Percentiles rank a stretch among this genome's conserved stretches.
phyloP scores from a whole-genome alignment of 192 early-diverging fungal genomes.

The Podila verticillata region DNA sequence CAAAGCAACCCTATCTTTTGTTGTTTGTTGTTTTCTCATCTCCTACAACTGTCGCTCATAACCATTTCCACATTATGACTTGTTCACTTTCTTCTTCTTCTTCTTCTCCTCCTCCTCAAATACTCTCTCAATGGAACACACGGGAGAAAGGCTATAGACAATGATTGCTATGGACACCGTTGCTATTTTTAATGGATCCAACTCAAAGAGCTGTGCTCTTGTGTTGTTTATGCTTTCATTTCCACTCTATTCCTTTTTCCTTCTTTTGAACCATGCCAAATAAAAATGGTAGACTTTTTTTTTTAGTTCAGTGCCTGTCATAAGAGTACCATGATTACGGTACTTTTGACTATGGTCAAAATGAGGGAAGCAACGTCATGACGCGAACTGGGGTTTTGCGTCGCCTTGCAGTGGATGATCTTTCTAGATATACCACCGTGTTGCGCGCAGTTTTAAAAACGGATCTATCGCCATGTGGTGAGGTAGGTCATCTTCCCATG shows the following conservation, averaged over 20 bases:
- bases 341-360: no score
- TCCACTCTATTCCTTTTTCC: neutral
- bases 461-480: no score
- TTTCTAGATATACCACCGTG: no score
- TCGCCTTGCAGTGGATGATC: no score
- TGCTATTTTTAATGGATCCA: constrained; percentile 3
- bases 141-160: neutral
- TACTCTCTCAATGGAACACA: neutral
- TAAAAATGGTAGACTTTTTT: neutral
- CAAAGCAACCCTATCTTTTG: neutral
- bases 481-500: no score
- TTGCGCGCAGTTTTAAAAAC: no score
- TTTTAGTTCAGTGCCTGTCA: neutral
- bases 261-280: neutral
- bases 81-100: neutral
- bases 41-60: neutral
- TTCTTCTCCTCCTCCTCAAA: neutral
- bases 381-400: no score
- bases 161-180: neutral
- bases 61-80: neutral
- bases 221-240: constrained; percentile 10
- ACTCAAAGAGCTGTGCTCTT: constrained; percentile 5
- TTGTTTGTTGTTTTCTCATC: neutral
- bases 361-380: no score
- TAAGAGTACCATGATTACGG: neutral